These are phyloP conservation scores for Acmispon strigosus DNA, from an alignment of 306 rosid genomes.

Conservation along the genomic window DNA sequence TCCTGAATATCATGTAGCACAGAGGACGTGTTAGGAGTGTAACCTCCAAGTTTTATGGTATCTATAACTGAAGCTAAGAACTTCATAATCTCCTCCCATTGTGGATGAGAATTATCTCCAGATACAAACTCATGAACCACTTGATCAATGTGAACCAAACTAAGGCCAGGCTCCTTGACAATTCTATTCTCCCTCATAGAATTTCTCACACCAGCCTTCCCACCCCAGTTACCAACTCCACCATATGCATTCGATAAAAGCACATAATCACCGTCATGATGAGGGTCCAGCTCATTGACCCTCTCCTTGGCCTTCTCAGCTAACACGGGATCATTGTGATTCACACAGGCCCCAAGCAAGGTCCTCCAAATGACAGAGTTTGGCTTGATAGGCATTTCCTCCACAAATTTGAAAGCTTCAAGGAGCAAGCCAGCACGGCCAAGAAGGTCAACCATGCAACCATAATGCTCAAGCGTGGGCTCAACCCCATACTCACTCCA, in stretches of 20 bases:
- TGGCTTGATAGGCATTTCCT: conserved; percentile 42
- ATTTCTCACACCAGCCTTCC: conserved; percentile 40
- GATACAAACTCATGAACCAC: conserved; percentile 50
- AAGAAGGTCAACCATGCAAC: conserved; percentile 60
- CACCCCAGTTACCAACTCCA: conserved; percentile 50
- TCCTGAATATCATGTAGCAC: conserved; percentile 55
- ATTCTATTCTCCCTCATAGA: conserved; percentile 45
- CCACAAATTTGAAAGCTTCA: conserved; percentile 53
- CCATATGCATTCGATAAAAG: conserved; percentile 58
- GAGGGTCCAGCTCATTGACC: conserved; percentile 42
- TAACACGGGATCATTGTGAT: conserved; percentile 35
- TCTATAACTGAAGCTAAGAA: conserved; percentile 34
- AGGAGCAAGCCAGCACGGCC: conserved; percentile 50
- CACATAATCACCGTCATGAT: conserved; percentile 51
- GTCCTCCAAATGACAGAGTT: conserved; percentile 62
- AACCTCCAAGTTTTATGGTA: conserved; percentile 38
- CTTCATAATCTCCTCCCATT: conserved; percentile 31
- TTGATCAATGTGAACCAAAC: conserved; percentile 45
- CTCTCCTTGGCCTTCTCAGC: conserved; percentile 48
- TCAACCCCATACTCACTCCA: conserved; percentile 23
- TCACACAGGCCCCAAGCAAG: conserved; percentile 59
- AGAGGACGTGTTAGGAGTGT: conserved; percentile 27
- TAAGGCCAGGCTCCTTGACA: conserved; percentile 44
- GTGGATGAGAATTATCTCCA: conserved; percentile 48
- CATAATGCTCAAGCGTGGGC: conserved; percentile 55